Evolutionary conservation across 495 filamentous ascomycete genomes (phyloP).

Genomic region (Margaritispora aquatica): DNA sequence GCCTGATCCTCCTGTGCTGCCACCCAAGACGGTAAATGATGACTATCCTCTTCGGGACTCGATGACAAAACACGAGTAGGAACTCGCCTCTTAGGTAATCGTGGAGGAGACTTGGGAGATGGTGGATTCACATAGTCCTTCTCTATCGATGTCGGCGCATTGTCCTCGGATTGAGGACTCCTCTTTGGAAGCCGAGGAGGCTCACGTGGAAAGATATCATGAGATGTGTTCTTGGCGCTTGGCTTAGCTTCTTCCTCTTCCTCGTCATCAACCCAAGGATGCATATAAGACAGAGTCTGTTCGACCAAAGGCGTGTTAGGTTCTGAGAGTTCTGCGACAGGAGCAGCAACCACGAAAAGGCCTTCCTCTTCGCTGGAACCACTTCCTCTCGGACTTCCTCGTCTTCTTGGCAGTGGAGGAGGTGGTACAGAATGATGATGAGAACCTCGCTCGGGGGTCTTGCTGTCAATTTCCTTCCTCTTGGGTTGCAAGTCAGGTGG

Average conservation of each 20-base stretch:
- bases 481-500: constrained; percentile 31
- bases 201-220: background rate
- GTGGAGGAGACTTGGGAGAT: constrained; percentile 7
- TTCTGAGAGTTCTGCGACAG: constrained; percentile 46
- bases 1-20: constrained; percentile 31
- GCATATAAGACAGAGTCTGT: constrained; percentile 26
- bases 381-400: constrained; percentile 19
- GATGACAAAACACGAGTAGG: constrained; percentile 16
- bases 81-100: constrained; percentile 16
- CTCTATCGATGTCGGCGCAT: background rate
- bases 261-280: constrained; percentile 38
- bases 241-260: constrained; percentile 6
- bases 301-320: constrained; percentile 42
- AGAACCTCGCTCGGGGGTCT: constrained; percentile 6
- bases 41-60: constrained; percentile 26
- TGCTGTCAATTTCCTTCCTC: constrained; percentile 20
- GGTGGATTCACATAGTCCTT: background rate
- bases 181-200: background rate
- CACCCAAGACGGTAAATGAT: constrained; percentile 23
- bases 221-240: background rate
- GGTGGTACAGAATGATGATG: constrained; percentile 30
- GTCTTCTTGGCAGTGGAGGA: constrained; percentile 30
- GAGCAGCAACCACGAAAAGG: constrained; percentile 54
- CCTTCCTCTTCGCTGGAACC: constrained; percentile 34
- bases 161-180: background rate